These are phyloP conservation scores for Aspergillus fructus DNA, from an alignment of 2,329 filamentous ascomycete species.

Conservation along the genomic window DNA sequence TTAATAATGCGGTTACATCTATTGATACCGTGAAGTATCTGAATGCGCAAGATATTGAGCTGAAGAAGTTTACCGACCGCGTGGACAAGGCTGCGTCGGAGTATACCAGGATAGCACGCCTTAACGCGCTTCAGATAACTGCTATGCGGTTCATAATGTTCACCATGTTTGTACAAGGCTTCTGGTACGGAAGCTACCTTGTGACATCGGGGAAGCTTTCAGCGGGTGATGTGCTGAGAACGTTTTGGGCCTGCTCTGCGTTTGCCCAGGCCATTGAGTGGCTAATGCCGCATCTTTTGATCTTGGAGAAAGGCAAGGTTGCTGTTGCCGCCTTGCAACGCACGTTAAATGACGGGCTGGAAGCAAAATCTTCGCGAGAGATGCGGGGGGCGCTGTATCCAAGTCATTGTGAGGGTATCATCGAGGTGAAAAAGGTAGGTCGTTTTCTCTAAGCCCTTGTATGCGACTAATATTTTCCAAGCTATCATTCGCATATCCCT, in stretches of 20 bases:
- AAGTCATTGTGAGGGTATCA: slow-evolving; percentile 59
- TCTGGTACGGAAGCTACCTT: slow-evolving; percentile 79
- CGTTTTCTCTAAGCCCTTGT: background rate
- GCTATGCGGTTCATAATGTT: slow-evolving; percentile 73
- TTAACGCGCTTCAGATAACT: slow-evolving; percentile 70
- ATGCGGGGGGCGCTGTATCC: slow-evolving; percentile 33
- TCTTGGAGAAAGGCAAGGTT: slow-evolving; percentile 75
- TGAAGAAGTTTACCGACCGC: slow-evolving; percentile 61
- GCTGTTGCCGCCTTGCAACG: slow-evolving; percentile 65
- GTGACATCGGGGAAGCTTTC: slow-evolving; percentile 59
- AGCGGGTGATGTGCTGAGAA: slow-evolving; percentile 71
- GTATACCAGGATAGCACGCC: slow-evolving; percentile 67
- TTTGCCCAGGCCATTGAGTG: slow-evolving; percentile 73
- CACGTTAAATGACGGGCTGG: slow-evolving; percentile 37
- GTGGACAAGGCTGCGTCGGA: slow-evolving; percentile 59
- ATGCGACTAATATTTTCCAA: slow-evolving; percentile 36
- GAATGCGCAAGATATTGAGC: slow-evolving; percentile 71
- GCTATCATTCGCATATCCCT: slow-evolving; percentile 82
- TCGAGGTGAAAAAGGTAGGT: slow-evolving; percentile 67
- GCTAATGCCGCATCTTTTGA: slow-evolving; percentile 72
- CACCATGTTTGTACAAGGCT: slow-evolving; percentile 80
- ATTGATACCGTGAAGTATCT: slow-evolving; percentile 88
- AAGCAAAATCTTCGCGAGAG: slow-evolving; percentile 21
- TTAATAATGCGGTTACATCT: slow-evolving; percentile 66
- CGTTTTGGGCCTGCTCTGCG: slow-evolving; percentile 79